phyloP scores from a whole-genome alignment of 306 rosid species.

The Bauhinia variegata region DNA sequence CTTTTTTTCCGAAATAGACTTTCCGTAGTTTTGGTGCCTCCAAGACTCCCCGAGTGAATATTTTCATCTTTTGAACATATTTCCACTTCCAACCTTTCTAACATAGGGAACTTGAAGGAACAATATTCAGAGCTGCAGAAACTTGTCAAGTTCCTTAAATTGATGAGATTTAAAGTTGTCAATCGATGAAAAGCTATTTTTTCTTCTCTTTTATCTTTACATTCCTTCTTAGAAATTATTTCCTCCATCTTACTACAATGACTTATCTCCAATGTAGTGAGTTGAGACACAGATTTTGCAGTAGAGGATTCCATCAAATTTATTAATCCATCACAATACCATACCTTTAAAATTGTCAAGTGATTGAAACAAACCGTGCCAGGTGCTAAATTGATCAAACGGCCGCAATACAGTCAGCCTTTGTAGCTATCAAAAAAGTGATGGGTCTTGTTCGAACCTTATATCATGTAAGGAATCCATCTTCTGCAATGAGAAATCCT shows the following conservation, averaged over 20 bases:
- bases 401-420: rapidly evolving
- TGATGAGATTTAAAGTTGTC: conserved; percentile 1
- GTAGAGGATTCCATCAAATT: no score
- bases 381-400: not conserved
- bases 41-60: not conserved
- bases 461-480: not conserved
- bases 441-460: conserved; percentile 19
- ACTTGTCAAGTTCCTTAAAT: not conserved
- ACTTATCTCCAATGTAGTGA: not conserved
- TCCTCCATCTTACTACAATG: not conserved
- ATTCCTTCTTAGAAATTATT: conserved; percentile 6
- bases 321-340: rapidly evolving
- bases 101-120: conserved; percentile 14
- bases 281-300: conserved; percentile 32
- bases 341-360: conserved; percentile 8
- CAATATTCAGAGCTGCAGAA: conserved; percentile 6
- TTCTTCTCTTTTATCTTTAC: not conserved
- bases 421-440: conserved; percentile 13
- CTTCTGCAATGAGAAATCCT: not conserved
- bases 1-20: not conserved
- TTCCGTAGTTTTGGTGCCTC: not conserved
- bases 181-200: conserved; percentile 19
- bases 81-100: conserved; percentile 9
- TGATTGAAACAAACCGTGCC: conserved; percentile 6
- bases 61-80: not conserved